Conservation (phyloP, 352 stramenopile genomes). For the Pseudoperonospora humuli region DNA sequence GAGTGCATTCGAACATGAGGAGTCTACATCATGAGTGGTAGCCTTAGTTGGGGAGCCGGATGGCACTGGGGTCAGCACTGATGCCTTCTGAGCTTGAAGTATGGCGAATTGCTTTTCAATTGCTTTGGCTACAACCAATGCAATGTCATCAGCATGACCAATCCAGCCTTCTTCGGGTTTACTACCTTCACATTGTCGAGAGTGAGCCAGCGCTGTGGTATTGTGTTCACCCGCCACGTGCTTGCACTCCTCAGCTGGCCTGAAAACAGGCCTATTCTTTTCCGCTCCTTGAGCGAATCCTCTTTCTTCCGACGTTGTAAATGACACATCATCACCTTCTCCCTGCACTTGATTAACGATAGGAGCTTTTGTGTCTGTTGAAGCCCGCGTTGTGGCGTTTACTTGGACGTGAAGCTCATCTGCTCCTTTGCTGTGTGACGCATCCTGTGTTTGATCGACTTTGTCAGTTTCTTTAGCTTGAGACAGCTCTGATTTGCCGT, state of each 20-base stretch:
- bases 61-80: not conserved
- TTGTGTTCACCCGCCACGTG: not conserved
- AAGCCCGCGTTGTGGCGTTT: too few species aligned
- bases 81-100: conserved; percentile 17
- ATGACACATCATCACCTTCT: conserved; percentile 12
- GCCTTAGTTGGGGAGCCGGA: not conserved
- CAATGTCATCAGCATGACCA: conserved; percentile 29
- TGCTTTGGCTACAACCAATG: conserved; percentile 30
- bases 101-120: conserved; percentile 33
- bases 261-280: not conserved
- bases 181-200: not conserved
- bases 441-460: too few species aligned
- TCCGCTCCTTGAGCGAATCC: not conserved
- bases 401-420: too few species aligned
- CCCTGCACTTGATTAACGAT: conserved; percentile 1
- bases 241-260: not conserved
- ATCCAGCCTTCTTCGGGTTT: conserved; percentile 7
- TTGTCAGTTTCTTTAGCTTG: too few species aligned
- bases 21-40: not conserved
- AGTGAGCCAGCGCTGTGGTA: too few species aligned
- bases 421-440: too few species aligned
- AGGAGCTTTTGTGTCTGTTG: too few species aligned
- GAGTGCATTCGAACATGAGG: not conserved
- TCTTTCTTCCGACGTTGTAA: conserved; percentile 12
- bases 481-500: too few species aligned